Base-by-base conservation (phyloP, 208 protist species). In the Acanthamoeba lenticulata region DNA sequence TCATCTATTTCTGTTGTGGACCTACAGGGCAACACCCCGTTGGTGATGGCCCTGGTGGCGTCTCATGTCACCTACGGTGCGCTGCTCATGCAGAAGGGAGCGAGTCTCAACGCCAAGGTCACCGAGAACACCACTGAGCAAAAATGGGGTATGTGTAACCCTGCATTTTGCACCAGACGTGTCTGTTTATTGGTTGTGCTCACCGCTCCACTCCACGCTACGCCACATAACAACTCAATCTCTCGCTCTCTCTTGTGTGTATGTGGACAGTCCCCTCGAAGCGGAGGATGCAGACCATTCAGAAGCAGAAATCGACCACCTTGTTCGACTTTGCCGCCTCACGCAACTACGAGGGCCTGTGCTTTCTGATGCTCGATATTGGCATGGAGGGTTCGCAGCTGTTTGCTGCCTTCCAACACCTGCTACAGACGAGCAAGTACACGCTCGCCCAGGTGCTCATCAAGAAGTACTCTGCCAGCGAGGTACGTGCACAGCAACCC, bases 41-140 rank as follows among this genome's bases (percentile, higher is more conserved):
- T 77, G 67, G 67, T 77, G 3, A n/a, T 44, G 67, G 29, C 67
- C 17, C 67, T 77, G 67, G 19, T 77, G 67, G 67, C 29, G 67
- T 38, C 29, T 4, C 67, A 77, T 36, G 29, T 44, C 67, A 77
- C 67, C 17, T 77, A 77, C 67, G 67, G 36, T 29, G 67, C 67
- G 2, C 67, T 77, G 67, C 67, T 77, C 36, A 77, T 77, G 67
- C 67, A 77, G 36, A 77, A 77, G 67, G 67, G 67, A 29, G 67
- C 67, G 17, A 77, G 67, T 29, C 67, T 77, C 32, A 77, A 77
- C 67, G 44, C 67, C 17, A 77, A 45, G 67, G 67, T 77, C 67
- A 77, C 67, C 67, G 44, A 1, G 11, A 29, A 17, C 29, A 17
- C n/a, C 29, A 77, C 67, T 17, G n/a, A 72, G 34, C 7, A 40